Conservation (phyloP, 495 filamentous ascomycete species). For the Cudoniella acicularis region DNA sequence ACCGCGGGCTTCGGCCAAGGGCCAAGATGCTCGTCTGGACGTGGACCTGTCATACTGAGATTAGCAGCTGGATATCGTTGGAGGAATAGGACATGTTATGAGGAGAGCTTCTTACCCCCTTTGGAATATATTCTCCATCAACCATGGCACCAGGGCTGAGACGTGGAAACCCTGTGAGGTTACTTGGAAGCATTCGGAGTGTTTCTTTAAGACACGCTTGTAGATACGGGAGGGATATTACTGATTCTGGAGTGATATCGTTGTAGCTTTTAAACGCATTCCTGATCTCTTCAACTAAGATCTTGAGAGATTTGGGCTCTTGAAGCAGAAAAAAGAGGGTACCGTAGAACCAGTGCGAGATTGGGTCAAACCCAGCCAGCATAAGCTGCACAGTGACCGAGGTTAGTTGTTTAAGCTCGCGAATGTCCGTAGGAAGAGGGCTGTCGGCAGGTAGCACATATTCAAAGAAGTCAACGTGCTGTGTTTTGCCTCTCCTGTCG, state of each 20-base stretch:
- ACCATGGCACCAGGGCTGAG: constrained; percentile 34
- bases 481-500: neutral
- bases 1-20: neutral
- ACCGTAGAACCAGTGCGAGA: constrained; percentile 20
- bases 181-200: neutral
- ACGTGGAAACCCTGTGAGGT: neutral
- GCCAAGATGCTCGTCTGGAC: neutral
- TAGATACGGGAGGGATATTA: constrained; percentile 37
- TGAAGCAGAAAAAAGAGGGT: neutral
- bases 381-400: neutral
- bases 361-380: neutral
- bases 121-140: constrained; percentile 50
- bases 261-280: neutral
- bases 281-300: neutral
- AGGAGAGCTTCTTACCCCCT: too few species aligned
- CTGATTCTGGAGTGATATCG: constrained; percentile 14
- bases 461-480: neutral
- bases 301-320: neutral
- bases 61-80: neutral
- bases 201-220: constrained; percentile 32
- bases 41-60: neutral
- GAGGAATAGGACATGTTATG: too few species aligned
- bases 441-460: neutral
- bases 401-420: neutral
- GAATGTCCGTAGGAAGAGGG: neutral